Base-by-base conservation (phyloP, 2,329 filamentous ascomycete species). In the Trichoderma arundinaceum region DNA sequence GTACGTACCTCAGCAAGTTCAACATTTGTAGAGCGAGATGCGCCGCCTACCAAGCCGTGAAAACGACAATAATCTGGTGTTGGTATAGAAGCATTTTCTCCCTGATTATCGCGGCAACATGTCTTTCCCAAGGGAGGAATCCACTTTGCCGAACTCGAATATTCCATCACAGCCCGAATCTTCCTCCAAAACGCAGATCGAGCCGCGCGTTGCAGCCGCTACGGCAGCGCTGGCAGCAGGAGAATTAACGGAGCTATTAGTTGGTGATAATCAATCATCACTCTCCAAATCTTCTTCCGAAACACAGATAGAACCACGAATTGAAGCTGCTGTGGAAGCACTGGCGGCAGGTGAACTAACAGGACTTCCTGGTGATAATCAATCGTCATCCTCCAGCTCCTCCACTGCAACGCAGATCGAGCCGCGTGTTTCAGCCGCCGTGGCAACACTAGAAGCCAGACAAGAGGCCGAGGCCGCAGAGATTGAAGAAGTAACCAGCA, bases 251-350 rank as follows among this genome's bases (percentile, higher is more conserved):
- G 22, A 4, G 22, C 4, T 28, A 28, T 28, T 28, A 28, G 22
- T 3, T 28, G 22, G 22, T 28, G 22, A 28, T 28, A 28, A 28
- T 28, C 22, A 28, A 28, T 28, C 22, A 4, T 4, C 4, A 28
- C 22, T 28, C 2, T 28, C 22, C 22, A 28, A 28, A 28, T 28
- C 22, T 2, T 44, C 15, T 17, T 7, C 43, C 32, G 12, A 35
- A n/a, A 59, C 28, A 32, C 41, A 59, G 41, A 35, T 33, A 49
- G 41, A 59, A 12, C 56, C 41, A 28, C 56, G 56, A 41, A 22
- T 44, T 13, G 13, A 13, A 10, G 19, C 19, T 7, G 19, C n/a
- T 4, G 35, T 32, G 0, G 13, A 1, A 41, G 52, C 35, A 39
- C 6, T 10, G 4, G 19, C 12, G 12, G 5, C 7, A 7, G 32